phyloP scores from a whole-genome alignment of 768 basidiomycete species.

The Lanmaoa rubissima region DNA sequence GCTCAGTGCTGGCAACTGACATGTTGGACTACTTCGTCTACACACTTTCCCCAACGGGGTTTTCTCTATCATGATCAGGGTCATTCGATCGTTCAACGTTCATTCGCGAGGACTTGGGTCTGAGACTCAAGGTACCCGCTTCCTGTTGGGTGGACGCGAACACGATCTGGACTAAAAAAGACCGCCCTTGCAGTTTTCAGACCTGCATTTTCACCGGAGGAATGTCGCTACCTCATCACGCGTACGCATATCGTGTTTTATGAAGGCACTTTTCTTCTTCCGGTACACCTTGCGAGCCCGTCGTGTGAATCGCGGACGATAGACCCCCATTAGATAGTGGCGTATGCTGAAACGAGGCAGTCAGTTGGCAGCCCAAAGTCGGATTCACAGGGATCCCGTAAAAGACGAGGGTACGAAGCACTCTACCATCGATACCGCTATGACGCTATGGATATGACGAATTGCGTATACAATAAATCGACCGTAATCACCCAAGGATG shows the following conservation, averaged over 20 bases:
- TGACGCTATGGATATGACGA: constrained; percentile 1
- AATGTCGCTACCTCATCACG: constrained; percentile 3
- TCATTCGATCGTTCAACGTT: constrained; percentile 3
- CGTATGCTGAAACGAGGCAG: constrained; percentile 10
- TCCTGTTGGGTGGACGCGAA: background rate
- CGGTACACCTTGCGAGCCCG: constrained; percentile 6
- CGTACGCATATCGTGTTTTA: constrained; percentile 3
- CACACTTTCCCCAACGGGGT: background rate
- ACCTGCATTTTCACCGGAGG: background rate
- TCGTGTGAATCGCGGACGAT: constrained; percentile 23
- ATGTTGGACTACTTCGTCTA: background rate
- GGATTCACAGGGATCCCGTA: constrained; percentile 2
- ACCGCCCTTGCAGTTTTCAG: background rate
- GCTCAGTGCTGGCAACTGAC: background rate
- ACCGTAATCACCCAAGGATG: constrained; percentile 9
- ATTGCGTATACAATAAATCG: background rate
- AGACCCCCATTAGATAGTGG: constrained; percentile 13
- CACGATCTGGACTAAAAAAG: constrained; percentile 16
- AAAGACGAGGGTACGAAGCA: background rate
- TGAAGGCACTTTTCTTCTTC: constrained; percentile 14
- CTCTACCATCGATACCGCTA: constrained; percentile 7
- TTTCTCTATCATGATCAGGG: constrained; percentile 6
- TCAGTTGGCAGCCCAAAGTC: background rate
- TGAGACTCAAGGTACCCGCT: background rate
- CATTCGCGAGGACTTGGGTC: background rate